phyloP scores from a whole-genome alignment of 768 basidiomycete genomes.

The Russula virescens region DNA sequence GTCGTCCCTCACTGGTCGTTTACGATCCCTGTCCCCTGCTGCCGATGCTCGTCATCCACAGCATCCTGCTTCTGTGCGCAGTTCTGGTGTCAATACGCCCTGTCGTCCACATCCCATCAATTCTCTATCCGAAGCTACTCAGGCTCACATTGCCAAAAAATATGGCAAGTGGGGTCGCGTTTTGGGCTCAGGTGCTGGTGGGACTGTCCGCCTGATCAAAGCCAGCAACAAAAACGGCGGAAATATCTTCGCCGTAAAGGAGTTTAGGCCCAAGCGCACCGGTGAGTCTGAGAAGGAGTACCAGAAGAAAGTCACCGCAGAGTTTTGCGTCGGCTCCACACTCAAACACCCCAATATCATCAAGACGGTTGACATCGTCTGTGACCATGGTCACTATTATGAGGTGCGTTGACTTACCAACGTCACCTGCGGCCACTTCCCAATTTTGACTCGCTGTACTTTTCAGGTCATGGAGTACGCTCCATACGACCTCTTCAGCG shows the following conservation, averaged over 20 bases:
- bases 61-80: conserved; percentile 6
- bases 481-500: conserved; percentile 95
- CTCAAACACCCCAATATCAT: conserved; percentile 96
- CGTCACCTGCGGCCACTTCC: conserved; percentile 7
- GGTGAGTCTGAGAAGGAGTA: conserved; percentile 96
- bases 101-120: conserved; percentile 36
- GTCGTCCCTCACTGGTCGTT: conserved; percentile 3
- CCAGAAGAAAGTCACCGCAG: conserved; percentile 98
- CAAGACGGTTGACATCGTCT: conserved; percentile 96
- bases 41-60: conserved; percentile 15
- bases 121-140: conserved; percentile 75
- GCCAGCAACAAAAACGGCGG: conserved; percentile 76
- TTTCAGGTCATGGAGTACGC: conserved; percentile 98
- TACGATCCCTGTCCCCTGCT: background rate
- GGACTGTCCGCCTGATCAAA: conserved; percentile 95
- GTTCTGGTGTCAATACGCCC: conserved; percentile 16
- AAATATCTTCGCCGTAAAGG: conserved; percentile 90
- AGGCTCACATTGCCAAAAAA: conserved; percentile 94
- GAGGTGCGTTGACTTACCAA: conserved; percentile 55
- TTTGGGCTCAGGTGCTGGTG: conserved; percentile 95
- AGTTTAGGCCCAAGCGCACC: conserved; percentile 84
- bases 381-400: conserved; percentile 96
- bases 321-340: conserved; percentile 95
- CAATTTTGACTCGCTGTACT: background rate
- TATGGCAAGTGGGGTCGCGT: conserved; percentile 99